Evolutionary conservation across 192 early-diverging fungal species (phyloP), one percentile per base, ranked within the genome.

Genomic region (Coemansia sp.): DNA sequence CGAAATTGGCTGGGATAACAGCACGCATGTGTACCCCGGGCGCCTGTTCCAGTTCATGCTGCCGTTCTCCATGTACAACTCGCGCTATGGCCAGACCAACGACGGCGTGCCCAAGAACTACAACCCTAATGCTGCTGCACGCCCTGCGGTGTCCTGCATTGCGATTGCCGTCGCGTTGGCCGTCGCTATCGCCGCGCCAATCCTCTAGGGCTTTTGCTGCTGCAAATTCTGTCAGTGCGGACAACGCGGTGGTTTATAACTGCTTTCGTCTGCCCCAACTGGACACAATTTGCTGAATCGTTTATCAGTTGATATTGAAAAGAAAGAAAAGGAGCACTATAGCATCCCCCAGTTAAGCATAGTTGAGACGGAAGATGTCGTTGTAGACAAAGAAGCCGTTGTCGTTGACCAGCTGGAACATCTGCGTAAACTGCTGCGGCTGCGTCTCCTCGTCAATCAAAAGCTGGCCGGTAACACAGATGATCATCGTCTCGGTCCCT

Each of bases 401-500:
- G 20, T 31, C 10, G 14, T 86, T 81, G 48, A 90, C 82, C 64
- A 97, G 79, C 55, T 87, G 81, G 83, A 97, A 97, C 14, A 84
- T 85, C 75, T 97, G 92, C 26, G 83, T 71, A 75, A 91, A 97
- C 50, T 84, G 66, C 74, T 87, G 84, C 28, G 92, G 83, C 64
- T 88, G 87, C 14, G 63, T 45, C 75, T 93, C 93, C 15, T 86
- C 87, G 57, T 92, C 94, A 26, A 90, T 87, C 70, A 90, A 65
- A 17, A 98, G 80, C 67, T 89, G 88, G 49, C 95, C 95, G 28
- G 92, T 93, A 14, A 98, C 93, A 21, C 64, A 55, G 32, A 98
- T 87, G 27, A 98, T 27, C 28, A 92, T 76, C 21, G 85, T 60
- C n/a, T 75, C 79, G 53, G 50, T 52, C 19, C 66, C 61, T 34